Base-by-base conservation (phyloP, 495 filamentous ascomycete genomes). In the Collariella sp. region DNA sequence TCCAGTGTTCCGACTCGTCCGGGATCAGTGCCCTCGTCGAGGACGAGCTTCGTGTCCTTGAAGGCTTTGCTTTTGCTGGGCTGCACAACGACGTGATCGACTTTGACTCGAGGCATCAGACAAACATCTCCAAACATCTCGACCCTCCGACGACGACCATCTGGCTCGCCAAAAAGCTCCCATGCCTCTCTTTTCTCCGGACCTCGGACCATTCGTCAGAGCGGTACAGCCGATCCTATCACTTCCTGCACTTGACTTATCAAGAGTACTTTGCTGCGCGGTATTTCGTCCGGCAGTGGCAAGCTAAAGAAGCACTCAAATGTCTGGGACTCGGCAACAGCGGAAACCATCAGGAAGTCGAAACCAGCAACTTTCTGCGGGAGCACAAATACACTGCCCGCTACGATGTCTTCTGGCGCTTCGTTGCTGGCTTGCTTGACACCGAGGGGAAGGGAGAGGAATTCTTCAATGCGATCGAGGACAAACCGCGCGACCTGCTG, bases 321-420 rank as follows among this genome's bases (percentile, higher is more conserved):
- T 64, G 18, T 35, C 49, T 69, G 29, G 29, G 19, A 18, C 46
- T 67, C 47, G 36, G 52, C 7, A 23, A 26, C 26, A 16, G 31
- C 29, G 15, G 47, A 19, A 19, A 23, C 46, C n/a, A n/a, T n/a
- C 15, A 47, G 13, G 3, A 46, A 23, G 35, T 38, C 44, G 46
- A 55, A 3, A 23, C 60, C 43, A 49, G 38, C 39, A 46, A 55
- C 16, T 73, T 71, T 60, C 59, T 75, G 49, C 56, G 50, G 39
- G 26, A 60, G 42, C 33, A 72, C 36, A 76, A 76, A 64, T 76
- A 74, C 53, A 64, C 45, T 34, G 39, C 51, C 18, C 68, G 65
- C 43, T 74, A 72, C 62, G 67, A 72, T 62, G 58, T 74, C 20
- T 56, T 73, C 20, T 76, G 72, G 72, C 67, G 72, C 31, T 76